Evolutionary conservation across 1,139 yeast species (phyloP).

Genomic region (Lodderomyces pseudojiufengensis): DNA sequence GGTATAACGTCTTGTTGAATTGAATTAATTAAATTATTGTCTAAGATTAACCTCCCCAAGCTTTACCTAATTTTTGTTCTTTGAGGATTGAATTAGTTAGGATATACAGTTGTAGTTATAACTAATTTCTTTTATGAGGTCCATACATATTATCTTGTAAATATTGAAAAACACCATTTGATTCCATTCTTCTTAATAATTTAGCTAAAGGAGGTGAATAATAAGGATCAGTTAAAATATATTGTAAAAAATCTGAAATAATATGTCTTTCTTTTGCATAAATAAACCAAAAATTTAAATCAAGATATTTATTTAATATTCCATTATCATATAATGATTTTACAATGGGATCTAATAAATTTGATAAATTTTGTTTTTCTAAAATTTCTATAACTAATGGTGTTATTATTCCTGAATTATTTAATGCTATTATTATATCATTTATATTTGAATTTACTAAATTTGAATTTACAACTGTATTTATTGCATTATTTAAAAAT

Average conservation of each 20-base stretch:
- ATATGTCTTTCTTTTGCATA: constrained; percentile 23
- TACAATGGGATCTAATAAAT: constrained; percentile 24
- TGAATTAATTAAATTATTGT: too few species aligned
- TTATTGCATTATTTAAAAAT: constrained; percentile 32
- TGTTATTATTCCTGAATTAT: constrained; percentile 28
- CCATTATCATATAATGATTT: constrained; percentile 32
- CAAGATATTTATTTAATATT: constrained; percentile 26
- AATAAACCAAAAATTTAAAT: constrained; percentile 20
- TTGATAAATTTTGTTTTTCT: constrained; percentile 22
- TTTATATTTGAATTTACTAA: constrained; percentile 23
- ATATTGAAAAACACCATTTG: constrained; percentile 29
- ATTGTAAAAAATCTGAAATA: constrained; percentile 25
- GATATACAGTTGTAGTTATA: too few species aligned
- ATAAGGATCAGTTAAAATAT: constrained; percentile 24
- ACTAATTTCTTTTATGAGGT: constrained; percentile 10
- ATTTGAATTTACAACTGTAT: constrained; percentile 25
- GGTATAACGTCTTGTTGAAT: too few species aligned
- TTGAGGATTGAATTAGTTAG: too few species aligned
- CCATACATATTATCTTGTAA: constrained; percentile 37
- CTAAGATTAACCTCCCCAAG: too few species aligned
- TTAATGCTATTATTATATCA: constrained; percentile 29
- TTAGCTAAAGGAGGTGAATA: constrained; percentile 34
- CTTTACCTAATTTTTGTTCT: too few species aligned
- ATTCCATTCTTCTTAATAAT: constrained; percentile 32
- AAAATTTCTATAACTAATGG: constrained; percentile 28